Base-by-base conservation (phyloP, 2,329 filamentous ascomycete species). In the Ascochyta fabae region DNA sequence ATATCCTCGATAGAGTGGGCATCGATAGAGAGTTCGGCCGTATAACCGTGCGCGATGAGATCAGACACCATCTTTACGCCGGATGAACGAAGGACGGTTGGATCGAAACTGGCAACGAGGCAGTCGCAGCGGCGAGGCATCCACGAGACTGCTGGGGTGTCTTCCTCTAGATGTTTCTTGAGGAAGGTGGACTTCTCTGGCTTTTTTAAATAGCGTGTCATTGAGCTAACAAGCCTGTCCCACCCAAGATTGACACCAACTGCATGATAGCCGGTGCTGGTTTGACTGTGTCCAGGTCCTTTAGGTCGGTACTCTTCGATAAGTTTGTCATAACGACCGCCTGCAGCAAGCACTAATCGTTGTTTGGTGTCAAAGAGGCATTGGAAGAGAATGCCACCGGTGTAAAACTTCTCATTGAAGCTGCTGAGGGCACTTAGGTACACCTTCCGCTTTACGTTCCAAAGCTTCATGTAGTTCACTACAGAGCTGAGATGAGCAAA, bases 161-260 rank as follows among this genome's bases (percentile, higher is more conserved):
- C 67, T 55, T 92, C 89, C 33, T 88, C 85, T 53, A 90, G 86
- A 7, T 80, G 70, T 66, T 89, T 91, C 74, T 90, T 93, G n/a
- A 89, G 73, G 58, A 88, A 90, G 3, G 74, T 58, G 1, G 71
- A 68, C 53, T 80, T 84, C 24, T 76, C 71, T 10, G 75, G 68
- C 24, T 77, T 77, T 58, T 81, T 81, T 12, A 84, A 69, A 61
- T 83, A 82, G 31, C 82, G 81, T 12, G 66, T 68, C 71, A 91
- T 86, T 1, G 81, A 81, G 36, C 85, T 85, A 6, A 88, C 88
- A 4, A 96, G 80, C 53, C 89, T 86, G 67, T 97, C 93, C 87
- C 93, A 96, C 23, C 90, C 90, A 36, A 98, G 80, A 68, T 92
- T 96, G 71, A 98, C 94, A 1, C 96, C 95, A 10, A 98, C 95